Conservation (phyloP, 2,329 filamentous ascomycete genomes). For the Rhynchosporium agropyri region DNA sequence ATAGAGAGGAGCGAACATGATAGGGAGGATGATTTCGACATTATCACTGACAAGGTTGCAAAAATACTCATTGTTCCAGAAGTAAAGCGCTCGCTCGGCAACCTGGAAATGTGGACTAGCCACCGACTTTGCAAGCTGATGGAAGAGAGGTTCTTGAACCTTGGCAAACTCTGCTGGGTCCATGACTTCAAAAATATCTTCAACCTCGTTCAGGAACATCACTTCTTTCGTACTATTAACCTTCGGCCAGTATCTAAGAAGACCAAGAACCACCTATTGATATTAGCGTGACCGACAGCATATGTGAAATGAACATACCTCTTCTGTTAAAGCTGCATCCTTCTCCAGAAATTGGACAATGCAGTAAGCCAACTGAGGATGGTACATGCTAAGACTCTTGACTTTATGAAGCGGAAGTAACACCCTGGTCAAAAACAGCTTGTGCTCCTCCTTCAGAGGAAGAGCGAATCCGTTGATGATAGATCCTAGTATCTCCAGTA, state of each 20-base stretch:
- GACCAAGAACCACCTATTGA: slow-evolving; percentile 80
- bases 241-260: slow-evolving; percentile 98
- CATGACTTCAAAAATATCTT: slow-evolving; percentile 99
- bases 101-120: slow-evolving; percentile 99
- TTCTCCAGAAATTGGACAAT: slow-evolving; percentile 99
- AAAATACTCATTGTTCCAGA: slow-evolving; percentile 99
- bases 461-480: slow-evolving; percentile 99
- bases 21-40: slow-evolving; percentile 95
- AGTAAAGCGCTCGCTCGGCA: slow-evolving; percentile 94
- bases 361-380: slow-evolving; percentile 96
- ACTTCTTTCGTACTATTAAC: slow-evolving; percentile 99
- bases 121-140: slow-evolving; percentile 95
- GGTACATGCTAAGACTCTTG: slow-evolving; percentile 99
- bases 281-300: slow-evolving; percentile 22
- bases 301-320: slow-evolving; percentile 58
- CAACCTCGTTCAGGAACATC: slow-evolving; percentile 99
- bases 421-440: slow-evolving; percentile 92
- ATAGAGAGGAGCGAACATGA: slow-evolving; percentile 98
- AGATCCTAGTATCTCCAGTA: slow-evolving; percentile 94
- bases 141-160: slow-evolving; percentile 96
- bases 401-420: slow-evolving; percentile 95
- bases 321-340: slow-evolving; percentile 94
- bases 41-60: slow-evolving; percentile 99
- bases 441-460: slow-evolving; percentile 97
- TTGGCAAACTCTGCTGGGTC: slow-evolving; percentile 98